Evolutionary conservation across 192 early-diverging fungal species (phyloP).

Genomic region (Powellomyces hirtus): DNA sequence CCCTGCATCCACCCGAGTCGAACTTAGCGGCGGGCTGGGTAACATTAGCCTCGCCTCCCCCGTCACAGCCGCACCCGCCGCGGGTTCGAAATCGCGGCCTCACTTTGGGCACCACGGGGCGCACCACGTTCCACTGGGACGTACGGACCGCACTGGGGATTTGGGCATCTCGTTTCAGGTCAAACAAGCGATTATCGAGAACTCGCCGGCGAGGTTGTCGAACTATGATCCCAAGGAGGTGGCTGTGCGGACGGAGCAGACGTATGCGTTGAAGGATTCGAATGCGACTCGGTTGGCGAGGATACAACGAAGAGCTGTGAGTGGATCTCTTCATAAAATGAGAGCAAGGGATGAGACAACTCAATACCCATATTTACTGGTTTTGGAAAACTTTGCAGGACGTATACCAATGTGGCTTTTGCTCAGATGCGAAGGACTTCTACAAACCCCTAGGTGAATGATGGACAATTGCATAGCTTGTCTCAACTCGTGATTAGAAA

Average conservation of each 20-base stretch:
- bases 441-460: conserved; percentile 46
- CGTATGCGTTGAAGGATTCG: conserved; percentile 26
- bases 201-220: conserved; percentile 21
- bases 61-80: not conserved
- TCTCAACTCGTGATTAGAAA: not conserved
- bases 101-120: conserved; percentile 23
- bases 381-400: conserved; percentile 24
- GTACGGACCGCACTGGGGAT: conserved; percentile 19
- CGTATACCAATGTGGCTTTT: conserved; percentile 40
- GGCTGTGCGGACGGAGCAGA: conserved; percentile 33
- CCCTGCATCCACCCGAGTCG: not conserved
- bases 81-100: not conserved
- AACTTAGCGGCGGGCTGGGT: not conserved
- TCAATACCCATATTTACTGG: too few species aligned
- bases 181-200: conserved; percentile 42
- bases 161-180: conserved; percentile 25
- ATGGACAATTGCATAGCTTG: not conserved
- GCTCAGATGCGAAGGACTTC: conserved; percentile 50
- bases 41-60: too few species aligned
- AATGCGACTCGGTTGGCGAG: conserved; percentile 23
- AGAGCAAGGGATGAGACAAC: too few species aligned
- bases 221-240: conserved; percentile 41
- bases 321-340: too few species aligned
- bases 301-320: conserved; percentile 21
- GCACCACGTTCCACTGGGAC: conserved; percentile 21